Percentiles rank a stretch among this genome's conserved stretches.
Evolutionary conservation across 164 flowering plant genomes (phyloP).

Genomic region (Vitis labrusca): DNA sequence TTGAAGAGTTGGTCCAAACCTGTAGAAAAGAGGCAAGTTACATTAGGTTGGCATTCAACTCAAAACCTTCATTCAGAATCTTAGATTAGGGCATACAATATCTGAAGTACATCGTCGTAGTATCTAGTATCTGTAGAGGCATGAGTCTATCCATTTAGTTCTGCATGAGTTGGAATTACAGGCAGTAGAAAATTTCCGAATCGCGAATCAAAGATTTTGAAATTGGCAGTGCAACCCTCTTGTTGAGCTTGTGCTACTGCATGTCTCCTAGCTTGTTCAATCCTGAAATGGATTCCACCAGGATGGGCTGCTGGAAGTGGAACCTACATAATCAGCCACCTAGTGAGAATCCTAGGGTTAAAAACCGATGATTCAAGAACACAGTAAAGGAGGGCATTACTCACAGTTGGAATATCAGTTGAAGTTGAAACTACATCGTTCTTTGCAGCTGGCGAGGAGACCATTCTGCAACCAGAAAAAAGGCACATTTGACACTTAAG

Average conservation of each 20-base stretch:
- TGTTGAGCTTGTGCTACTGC: slow-evolving; percentile 60
- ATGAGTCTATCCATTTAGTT: slow-evolving; percentile 30
- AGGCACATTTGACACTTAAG: neutral
- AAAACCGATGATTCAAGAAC: neutral
- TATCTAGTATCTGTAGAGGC: neutral
- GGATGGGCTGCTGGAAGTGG: slow-evolving; percentile 10
- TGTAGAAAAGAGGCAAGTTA: too few species aligned
- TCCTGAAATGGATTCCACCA: slow-evolving; percentile 17
- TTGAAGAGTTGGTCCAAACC: too few species aligned
- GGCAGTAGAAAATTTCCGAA: slow-evolving; percentile 65
- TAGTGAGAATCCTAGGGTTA: neutral
- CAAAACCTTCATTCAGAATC: too few species aligned
- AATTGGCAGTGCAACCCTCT: slow-evolving; percentile 59
- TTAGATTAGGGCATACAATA: neutral
- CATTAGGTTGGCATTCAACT: too few species aligned
- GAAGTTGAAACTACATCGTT: slow-evolving; percentile 10
- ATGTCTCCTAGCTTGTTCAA: slow-evolving; percentile 42
- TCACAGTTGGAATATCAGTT: slow-evolving; percentile 2
- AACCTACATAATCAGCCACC: slow-evolving; percentile 18
- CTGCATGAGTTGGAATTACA: slow-evolving; percentile 50
- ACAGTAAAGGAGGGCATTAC: neutral
- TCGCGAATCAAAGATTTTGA: slow-evolving; percentile 51
- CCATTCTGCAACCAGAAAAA: slow-evolving; percentile 11
- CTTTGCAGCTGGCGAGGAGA: slow-evolving; percentile 13
- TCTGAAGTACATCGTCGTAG: neutral